phyloP scores from a whole-genome alignment of 2,329 filamentous ascomycete genomes.

The Cercospora berteroae region DNA sequence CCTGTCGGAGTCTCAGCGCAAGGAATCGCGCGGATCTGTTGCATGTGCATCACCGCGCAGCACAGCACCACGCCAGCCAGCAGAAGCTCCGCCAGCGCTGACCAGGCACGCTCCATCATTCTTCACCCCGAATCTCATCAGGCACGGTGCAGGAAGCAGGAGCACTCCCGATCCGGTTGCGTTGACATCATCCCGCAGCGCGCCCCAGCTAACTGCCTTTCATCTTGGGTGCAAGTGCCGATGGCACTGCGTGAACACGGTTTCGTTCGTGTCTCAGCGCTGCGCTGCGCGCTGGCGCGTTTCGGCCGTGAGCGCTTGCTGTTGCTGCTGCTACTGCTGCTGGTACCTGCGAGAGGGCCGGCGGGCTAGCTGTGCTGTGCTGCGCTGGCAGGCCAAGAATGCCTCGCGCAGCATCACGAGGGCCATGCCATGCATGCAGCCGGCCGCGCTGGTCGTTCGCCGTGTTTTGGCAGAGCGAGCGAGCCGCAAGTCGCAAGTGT shows the following conservation, averaged over 20 bases:
- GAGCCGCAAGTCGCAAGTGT: background rate
- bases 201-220: background rate
- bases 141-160: background rate
- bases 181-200: conserved; percentile 2
- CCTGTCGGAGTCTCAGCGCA: background rate
- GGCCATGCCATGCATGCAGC: background rate
- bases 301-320: conserved; percentile 4
- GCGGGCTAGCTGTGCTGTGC: background rate
- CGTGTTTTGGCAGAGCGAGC: background rate
- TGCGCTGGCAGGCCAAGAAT: conserved; percentile 8
- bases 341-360: background rate
- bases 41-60: conserved; percentile 3
- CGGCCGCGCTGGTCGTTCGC: background rate
- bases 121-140: background rate
- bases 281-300: background rate
- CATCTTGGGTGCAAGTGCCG: background rate
- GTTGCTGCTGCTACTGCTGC: background rate
- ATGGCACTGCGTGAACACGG: conserved; percentile 4
- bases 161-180: background rate
- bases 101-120: background rate
- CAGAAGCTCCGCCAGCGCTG: background rate
- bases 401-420: conserved; percentile 1
- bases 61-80: background rate
- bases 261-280: conserved; percentile 14
- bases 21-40: background rate